Evolutionary conservation across 768 basidiomycete genomes (phyloP).

Genomic region (Rhizopogon roseolus): DNA sequence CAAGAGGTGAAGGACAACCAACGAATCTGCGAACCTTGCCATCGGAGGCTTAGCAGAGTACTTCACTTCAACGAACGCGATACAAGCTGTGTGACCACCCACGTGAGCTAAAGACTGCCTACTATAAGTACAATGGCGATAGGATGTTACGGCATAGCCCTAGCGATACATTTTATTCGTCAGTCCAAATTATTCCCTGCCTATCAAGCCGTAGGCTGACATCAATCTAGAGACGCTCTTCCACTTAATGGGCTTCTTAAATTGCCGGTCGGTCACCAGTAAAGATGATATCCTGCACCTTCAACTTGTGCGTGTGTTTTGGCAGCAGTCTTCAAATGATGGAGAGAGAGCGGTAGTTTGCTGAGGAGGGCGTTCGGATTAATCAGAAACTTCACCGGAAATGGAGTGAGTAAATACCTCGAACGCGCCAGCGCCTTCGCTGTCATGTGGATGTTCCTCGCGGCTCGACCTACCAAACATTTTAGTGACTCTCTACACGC

Average conservation of each 20-base stretch:
- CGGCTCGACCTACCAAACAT: neutral
- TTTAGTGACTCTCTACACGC: too few relatives aligned
- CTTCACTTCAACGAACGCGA: neutral
- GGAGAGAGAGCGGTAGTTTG: neutral
- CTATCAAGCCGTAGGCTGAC: neutral
- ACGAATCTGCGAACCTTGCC: too few relatives aligned
- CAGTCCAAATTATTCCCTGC: too few relatives aligned
- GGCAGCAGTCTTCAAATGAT: neutral
- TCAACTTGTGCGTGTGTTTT: neutral
- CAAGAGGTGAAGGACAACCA: too few relatives aligned
- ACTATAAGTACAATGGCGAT: too few relatives aligned
- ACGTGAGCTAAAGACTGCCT: neutral
- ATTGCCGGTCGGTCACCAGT: neutral
- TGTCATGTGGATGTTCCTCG: neutral
- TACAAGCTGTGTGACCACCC: neutral
- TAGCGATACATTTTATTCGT: neutral
- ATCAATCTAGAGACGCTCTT: neutral
- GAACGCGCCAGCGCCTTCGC: neutral
- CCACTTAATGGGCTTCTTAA: neutral
- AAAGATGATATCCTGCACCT: constrained; percentile 1
- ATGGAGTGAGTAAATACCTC: neutral
- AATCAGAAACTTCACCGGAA: neutral
- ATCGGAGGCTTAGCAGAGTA: too few relatives aligned
- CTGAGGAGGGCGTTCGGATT: neutral
- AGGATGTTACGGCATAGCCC: too few relatives aligned